phyloP scores from a whole-genome alignment of 108 stramenopile species.

The Fistulifera pelliculosa region DNA sequence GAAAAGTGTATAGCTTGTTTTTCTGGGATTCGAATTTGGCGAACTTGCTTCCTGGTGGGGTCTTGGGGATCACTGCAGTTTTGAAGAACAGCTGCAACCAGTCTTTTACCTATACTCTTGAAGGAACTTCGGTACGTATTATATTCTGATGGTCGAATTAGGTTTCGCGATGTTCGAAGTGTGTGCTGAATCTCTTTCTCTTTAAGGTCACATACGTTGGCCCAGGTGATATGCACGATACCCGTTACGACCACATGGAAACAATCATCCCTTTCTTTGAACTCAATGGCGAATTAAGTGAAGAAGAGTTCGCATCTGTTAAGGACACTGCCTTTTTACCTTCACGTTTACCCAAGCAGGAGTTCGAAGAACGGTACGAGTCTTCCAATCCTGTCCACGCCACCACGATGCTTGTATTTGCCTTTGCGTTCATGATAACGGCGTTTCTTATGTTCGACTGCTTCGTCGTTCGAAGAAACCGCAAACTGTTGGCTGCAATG shows the following conservation, averaged over 20 bases:
- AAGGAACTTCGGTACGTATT: too few species aligned
- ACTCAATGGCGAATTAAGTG: not conserved
- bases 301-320: not conserved
- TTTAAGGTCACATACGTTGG: conserved; percentile 29
- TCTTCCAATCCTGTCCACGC: not conserved
- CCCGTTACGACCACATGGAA: conserved; percentile 15
- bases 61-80: too few species aligned
- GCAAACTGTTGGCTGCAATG: conserved; percentile 9
- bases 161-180: too few species aligned
- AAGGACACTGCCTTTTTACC: conserved; percentile 1
- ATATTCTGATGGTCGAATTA: too few species aligned
- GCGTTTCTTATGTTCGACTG: conserved; percentile 17
- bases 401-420: conserved; percentile 2
- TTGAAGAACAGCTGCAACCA: too few species aligned
- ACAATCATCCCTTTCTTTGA: not conserved
- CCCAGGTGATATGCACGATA: conserved; percentile 43
- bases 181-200: not conserved
- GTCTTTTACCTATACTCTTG: too few species aligned
- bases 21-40: too few species aligned
- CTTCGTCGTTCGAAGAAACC: conserved; percentile 12
- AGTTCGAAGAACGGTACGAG: conserved; percentile 8
- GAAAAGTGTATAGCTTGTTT: too few species aligned
- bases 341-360: not conserved
- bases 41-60: too few species aligned
- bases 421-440: conserved; percentile 4